A percentile compares a stretch with the other conserved stretches of the same genome.
These are phyloP conservation scores for Coemansia sp. DNA, from an alignment of 192 early-diverging fungal species.

Conservation along the genomic window DNA sequence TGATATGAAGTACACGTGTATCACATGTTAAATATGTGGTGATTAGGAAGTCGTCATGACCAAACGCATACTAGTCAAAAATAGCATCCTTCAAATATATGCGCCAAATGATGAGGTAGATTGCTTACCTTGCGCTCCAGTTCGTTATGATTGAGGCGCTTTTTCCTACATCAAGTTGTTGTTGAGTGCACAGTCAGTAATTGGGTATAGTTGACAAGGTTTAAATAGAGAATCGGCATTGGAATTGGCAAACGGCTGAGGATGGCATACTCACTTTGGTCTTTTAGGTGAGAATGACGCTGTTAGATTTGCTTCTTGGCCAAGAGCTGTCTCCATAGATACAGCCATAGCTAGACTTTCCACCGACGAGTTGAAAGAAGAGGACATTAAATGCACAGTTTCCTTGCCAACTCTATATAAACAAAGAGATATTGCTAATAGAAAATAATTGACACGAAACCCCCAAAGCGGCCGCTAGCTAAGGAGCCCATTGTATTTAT, in stretches of 20 bases:
- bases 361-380: conserved; percentile 24
- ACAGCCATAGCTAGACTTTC: conserved; percentile 24
- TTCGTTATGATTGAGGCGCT: conserved; percentile 58
- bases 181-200: not conserved
- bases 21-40: not conserved
- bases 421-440: not conserved
- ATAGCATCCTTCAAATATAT: too few relatives aligned
- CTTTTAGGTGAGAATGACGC: conserved; percentile 4
- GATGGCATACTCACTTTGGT: conserved; percentile 35
- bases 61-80: not conserved
- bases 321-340: conserved; percentile 12
- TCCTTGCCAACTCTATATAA: not conserved
- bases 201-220: not conserved
- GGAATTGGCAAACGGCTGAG: not conserved
- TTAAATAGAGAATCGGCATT: not conserved
- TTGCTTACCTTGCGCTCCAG: conserved; percentile 55
- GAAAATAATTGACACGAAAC: conserved; percentile 3
- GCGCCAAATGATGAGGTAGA: not conserved
- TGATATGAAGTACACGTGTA: too few relatives aligned
- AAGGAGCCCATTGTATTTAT: not conserved
- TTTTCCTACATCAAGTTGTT: conserved; percentile 41
- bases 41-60: not conserved
- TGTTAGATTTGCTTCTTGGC: conserved; percentile 4
- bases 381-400: conserved; percentile 19
- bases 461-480: not conserved